These are phyloP conservation scores for Lactifluus subvellereus DNA, from an alignment of 768 basidiomycete genomes.

Conservation along the genomic window DNA sequence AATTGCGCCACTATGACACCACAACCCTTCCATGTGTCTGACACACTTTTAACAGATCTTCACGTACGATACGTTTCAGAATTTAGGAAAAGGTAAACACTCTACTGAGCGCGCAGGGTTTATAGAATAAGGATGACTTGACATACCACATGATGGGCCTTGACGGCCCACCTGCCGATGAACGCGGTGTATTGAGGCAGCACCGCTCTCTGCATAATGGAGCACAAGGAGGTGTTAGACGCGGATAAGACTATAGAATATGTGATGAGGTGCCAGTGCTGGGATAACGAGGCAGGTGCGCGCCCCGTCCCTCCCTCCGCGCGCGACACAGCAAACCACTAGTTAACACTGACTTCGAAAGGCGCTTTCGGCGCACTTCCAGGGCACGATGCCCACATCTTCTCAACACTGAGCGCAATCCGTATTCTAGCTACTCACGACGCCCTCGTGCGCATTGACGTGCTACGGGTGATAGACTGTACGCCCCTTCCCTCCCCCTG, in stretches of 20 bases:
- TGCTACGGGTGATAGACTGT: constrained; percentile 72
- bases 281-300: constrained; percentile 84
- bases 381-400: constrained; percentile 85
- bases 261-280: constrained; percentile 92
- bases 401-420: constrained; percentile 83
- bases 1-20: neutral
- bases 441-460: constrained; percentile 65
- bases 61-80: constrained; percentile 72
- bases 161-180: constrained; percentile 83
- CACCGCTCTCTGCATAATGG: constrained; percentile 81
- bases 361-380: constrained; percentile 93
- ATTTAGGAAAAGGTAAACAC: constrained; percentile 42
- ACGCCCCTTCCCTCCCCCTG: constrained; percentile 35
- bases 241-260: constrained; percentile 81
- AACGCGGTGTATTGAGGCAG: constrained; percentile 98
- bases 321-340: neutral
- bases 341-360: constrained; percentile 30
- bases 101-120: neutral
- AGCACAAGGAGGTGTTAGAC: constrained; percentile 68
- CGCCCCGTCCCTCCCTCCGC: neutral
- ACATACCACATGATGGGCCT: constrained; percentile 77
- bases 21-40: constrained; percentile 1
- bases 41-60: constrained; percentile 42
- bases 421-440: constrained; percentile 87
- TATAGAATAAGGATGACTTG: constrained; percentile 74